Evolutionary conservation across 352 stramenopile species (phyloP).

Genomic region (Phytophthora pisi): DNA sequence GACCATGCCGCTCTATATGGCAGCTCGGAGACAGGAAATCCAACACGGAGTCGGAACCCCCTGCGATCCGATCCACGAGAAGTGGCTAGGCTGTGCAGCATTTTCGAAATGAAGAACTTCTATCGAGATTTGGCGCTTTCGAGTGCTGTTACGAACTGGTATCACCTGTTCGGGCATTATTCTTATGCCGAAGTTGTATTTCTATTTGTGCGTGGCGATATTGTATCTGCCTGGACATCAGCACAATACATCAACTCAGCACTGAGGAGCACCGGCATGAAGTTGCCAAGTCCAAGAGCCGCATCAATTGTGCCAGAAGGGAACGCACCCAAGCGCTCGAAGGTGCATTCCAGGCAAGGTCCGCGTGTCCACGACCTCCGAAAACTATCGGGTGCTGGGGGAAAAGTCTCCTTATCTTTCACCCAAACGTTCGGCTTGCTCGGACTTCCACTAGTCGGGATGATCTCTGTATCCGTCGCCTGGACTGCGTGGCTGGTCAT

Average conservation of each 20-base stretch:
- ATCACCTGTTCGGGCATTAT: neutral
- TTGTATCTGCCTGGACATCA: neutral
- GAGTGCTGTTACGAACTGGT: neutral
- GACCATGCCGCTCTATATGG: constrained; percentile 4
- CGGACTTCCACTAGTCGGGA: constrained; percentile 14
- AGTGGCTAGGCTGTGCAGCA: constrained; percentile 33
- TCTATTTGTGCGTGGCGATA: neutral
- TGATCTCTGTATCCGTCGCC: constrained; percentile 19
- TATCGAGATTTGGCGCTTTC: neutral
- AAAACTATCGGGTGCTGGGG: neutral
- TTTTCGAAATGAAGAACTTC: neutral
- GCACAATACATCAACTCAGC: neutral
- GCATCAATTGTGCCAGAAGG: neutral
- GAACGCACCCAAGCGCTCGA: neutral
- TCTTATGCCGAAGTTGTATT: neutral
- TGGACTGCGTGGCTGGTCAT: constrained; percentile 40
- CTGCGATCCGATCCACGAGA: constrained; percentile 31
- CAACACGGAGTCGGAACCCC: constrained; percentile 19
- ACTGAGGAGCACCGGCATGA: neutral
- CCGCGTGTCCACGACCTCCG: neutral
- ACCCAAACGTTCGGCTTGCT: constrained; percentile 24
- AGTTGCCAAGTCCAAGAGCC: neutral
- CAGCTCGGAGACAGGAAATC: constrained; percentile 29
- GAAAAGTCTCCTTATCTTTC: constrained; percentile 17
- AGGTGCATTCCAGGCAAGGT: neutral